These are phyloP conservation scores for Yamadazyma conglobata DNA, from an alignment of 1,139 yeast species.

Conservation along the genomic window DNA sequence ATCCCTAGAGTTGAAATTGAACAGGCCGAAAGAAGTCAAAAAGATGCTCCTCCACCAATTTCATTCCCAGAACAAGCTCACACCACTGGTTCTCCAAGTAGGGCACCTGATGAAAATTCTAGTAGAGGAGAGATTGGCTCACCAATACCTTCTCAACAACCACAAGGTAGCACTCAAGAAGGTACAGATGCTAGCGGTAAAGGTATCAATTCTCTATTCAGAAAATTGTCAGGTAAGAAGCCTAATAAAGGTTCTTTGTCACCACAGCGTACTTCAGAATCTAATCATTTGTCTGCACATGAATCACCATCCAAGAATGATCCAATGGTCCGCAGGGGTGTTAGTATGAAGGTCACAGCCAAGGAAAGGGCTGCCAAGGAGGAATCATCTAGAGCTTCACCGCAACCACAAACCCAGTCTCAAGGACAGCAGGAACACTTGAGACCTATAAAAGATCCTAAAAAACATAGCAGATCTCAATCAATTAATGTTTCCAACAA, in stretches of 20 bases:
- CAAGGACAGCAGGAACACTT: conserved; percentile 1
- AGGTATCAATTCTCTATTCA: conserved; percentile 36
- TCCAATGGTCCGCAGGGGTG: conserved; percentile 59
- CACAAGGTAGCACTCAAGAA: conserved; percentile 28
- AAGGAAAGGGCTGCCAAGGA: conserved; percentile 41
- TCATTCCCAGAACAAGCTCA: conserved; percentile 71
- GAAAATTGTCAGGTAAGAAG: conserved; percentile 39
- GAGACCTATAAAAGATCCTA: conserved; percentile 11
- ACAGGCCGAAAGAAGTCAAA: background rate
- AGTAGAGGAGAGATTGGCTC: conserved; percentile 10
- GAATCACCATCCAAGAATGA: conserved; percentile 25
- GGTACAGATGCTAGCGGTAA: conserved; percentile 34
- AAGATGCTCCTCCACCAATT: conserved; percentile 22
- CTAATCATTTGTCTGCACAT: background rate
- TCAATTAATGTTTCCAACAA: conserved; percentile 23
- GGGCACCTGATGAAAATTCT: conserved; percentile 2
- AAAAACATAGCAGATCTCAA: conserved; percentile 30
- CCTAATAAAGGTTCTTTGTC: conserved; percentile 16
- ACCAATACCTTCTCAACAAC: conserved; percentile 33
- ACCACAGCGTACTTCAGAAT: conserved; percentile 16
- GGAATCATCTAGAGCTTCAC: conserved; percentile 4
- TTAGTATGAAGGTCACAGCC: conserved; percentile 60
- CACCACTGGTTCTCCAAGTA: conserved; percentile 35
- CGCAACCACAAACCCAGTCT: conserved; percentile 1
- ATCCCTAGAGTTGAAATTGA: background rate